Conservation (phyloP, 768 basidiomycete genomes). For the Coprinopsis cinerea region DNA sequence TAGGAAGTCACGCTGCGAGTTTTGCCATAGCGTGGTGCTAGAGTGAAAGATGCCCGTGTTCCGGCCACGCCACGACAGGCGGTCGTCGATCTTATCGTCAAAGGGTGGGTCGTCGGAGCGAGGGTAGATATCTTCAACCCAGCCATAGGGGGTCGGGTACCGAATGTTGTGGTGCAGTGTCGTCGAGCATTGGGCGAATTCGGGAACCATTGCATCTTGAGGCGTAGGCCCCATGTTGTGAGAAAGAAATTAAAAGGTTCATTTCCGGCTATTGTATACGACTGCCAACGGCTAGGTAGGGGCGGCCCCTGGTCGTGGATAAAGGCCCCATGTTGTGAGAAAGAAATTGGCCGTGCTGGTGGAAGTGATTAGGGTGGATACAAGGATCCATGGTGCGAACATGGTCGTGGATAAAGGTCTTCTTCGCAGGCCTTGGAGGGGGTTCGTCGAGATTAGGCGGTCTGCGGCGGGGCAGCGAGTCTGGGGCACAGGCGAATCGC, state of each 20-base stretch:
- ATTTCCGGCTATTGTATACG: no score
- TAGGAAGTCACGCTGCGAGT: slow-evolving; percentile 45
- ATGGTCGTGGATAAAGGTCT: slow-evolving; percentile 49
- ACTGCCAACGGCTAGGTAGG: no score
- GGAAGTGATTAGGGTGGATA: slow-evolving; percentile 35
- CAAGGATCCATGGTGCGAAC: slow-evolving; percentile 45
- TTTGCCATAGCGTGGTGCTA: slow-evolving; percentile 36
- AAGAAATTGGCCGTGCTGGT: slow-evolving; percentile 49
- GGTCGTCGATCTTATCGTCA: slow-evolving; percentile 56
- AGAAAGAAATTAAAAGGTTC: slow-evolving; percentile 47
- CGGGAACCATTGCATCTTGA: slow-evolving; percentile 36
- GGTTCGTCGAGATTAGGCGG: slow-evolving; percentile 30
- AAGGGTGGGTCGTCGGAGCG: slow-evolving; percentile 53
- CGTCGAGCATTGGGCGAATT: slow-evolving; percentile 49
- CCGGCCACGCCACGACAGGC: slow-evolving; percentile 67
- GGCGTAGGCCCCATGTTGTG: slow-evolving; percentile 42
- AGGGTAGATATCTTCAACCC: slow-evolving; percentile 36
- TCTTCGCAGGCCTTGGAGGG: slow-evolving; percentile 25
- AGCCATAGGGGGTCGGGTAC: slow-evolving; percentile 40
- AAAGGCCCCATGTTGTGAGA: slow-evolving; percentile 42
- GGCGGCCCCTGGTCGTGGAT: no score
- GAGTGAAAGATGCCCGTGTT: slow-evolving; percentile 59
- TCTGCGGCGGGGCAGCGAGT: slow-evolving; percentile 30
- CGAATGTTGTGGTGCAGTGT: slow-evolving; percentile 52
- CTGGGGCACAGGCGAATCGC: slow-evolving; percentile 34